Base-by-base conservation (phyloP, 2,329 filamentous ascomycete genomes). In the Neopestalotiopsis rosae region DNA sequence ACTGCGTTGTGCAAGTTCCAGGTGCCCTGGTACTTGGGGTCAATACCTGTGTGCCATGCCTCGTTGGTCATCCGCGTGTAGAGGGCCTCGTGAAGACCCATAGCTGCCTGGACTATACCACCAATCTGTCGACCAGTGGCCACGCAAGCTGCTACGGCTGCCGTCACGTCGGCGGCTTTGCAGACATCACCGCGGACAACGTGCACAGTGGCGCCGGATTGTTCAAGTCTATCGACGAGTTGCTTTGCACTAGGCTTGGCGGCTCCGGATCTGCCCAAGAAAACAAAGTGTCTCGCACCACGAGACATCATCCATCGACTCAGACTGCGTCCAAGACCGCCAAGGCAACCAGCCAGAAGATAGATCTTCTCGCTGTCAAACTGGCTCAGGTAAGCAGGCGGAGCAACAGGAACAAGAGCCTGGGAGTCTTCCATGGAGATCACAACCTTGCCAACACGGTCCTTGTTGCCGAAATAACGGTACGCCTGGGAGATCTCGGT, bases 401-500 rank as follows among this genome's bases (percentile, higher is more conserved):
- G 61, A 7, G 40, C 32, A 13, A 58, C 56, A 30, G 20, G 56
- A 58, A 30, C 28, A 58, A 12, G 56, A 58, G 56, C 28, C 14
- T 58, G 56, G 12, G 56, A 20, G 28, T 58, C 28, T 9, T 30
- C 20, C 1, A 58, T 20, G 4, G 58, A 61, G 30, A 61, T 38
- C 12, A 61, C 32, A 13, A 61, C 58, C 28, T 58, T 58, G 17
- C 58, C 58, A 1, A 38, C 17, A n/a, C 58, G n/a, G 34, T 61
- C 32, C 14, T 61, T 61, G 28, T 20, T 32, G 4, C n/a, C n/a
- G 12, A 61, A 61, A 30, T 61, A 61, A 4, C 58, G 58, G 28
- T 61, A 61, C 2, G 80, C 78, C 0, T 80, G 74, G 1, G 73
- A 68, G 1, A 79, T 71, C 2, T 74, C 42, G 12, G 68, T n/a